Conservation (phyloP, 257 asterid genomes). For the Salvia hispanica region DNA sequence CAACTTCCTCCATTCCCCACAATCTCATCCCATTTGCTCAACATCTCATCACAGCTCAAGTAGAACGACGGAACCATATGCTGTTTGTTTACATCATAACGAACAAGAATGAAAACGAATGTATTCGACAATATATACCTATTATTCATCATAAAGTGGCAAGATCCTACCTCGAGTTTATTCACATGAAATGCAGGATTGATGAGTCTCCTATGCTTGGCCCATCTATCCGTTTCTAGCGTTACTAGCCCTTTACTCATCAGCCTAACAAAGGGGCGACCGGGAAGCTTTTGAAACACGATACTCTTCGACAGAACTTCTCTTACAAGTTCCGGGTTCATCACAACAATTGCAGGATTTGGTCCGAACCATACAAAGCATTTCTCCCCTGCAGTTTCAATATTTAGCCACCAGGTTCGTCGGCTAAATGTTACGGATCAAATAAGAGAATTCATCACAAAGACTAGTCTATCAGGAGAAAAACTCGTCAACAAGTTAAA, state of each 20-base stretch:
- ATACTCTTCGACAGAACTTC: conserved; percentile 3
- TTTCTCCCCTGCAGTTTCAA: conserved; percentile 21
- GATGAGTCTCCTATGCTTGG: conserved; percentile 54
- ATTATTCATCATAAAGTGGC: background rate
- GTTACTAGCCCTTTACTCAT: conserved; percentile 37
- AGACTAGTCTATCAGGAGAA: too few species aligned
- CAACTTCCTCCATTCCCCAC: conserved; percentile 18
- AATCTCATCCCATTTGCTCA: conserved; percentile 50
- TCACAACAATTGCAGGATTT: background rate
- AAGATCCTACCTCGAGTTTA: conserved; percentile 43
- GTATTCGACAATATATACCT: too few species aligned
- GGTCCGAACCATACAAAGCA: conserved; percentile 15
- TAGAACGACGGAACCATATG: conserved; percentile 50
- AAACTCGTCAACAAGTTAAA: too few species aligned
- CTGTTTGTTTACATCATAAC: conserved; percentile 14
- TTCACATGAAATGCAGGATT: conserved; percentile 60
- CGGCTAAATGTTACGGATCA: too few species aligned
- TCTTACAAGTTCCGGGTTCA: background rate
- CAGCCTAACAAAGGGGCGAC: too few species aligned
- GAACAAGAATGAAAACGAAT: too few species aligned
- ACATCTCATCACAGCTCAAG: conserved; percentile 49
- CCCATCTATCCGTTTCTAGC: conserved; percentile 55
- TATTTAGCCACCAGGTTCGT: background rate
- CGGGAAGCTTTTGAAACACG: background rate
- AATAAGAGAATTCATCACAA: too few species aligned